phyloP scores from a whole-genome alignment of 345 rosid species.

The Odontarrhena argentea region DNA sequence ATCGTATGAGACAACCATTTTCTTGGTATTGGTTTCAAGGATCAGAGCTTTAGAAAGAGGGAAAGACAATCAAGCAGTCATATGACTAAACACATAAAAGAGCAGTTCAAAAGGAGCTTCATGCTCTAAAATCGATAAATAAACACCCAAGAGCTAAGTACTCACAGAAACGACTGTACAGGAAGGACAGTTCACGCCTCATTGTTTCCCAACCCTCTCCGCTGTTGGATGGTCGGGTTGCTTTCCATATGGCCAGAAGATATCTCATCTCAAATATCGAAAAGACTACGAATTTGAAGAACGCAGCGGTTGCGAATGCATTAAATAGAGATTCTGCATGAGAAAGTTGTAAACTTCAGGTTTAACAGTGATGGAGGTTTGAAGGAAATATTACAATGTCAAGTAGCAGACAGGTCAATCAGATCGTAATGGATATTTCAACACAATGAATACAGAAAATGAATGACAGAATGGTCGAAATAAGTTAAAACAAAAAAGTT shows the following conservation, averaged over 20 bases:
- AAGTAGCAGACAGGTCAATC: slow-evolving; percentile 5
- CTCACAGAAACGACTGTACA: slow-evolving; percentile 99
- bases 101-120: slow-evolving; percentile 5
- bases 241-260: slow-evolving; percentile 99
- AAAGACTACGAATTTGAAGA: slow-evolving; percentile 97
- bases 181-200: slow-evolving; percentile 95
- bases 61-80: background rate
- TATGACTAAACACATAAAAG: slow-evolving; percentile 16
- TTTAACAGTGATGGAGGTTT: slow-evolving; percentile 22
- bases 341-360: slow-evolving; percentile 29
- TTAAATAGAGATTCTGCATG: slow-evolving; percentile 89
- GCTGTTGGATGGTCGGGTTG: slow-evolving; percentile 80
- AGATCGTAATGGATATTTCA: slow-evolving; percentile 2
- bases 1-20: slow-evolving; percentile 4
- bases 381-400: slow-evolving; percentile 26
- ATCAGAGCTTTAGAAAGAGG: background rate
- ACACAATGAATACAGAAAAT: background rate
- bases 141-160: slow-evolving; percentile 37
- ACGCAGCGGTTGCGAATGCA: slow-evolving; percentile 98
- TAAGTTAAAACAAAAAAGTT: background rate
- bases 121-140: slow-evolving; percentile 11
- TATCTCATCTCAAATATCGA: slow-evolving; percentile 99
- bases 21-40: slow-evolving; percentile 16
- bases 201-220: slow-evolving; percentile 98
- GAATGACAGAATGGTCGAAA: background rate